Conservation (phyloP, 192 early-diverging fungal species). For the Geranomyces michiganensis region DNA sequence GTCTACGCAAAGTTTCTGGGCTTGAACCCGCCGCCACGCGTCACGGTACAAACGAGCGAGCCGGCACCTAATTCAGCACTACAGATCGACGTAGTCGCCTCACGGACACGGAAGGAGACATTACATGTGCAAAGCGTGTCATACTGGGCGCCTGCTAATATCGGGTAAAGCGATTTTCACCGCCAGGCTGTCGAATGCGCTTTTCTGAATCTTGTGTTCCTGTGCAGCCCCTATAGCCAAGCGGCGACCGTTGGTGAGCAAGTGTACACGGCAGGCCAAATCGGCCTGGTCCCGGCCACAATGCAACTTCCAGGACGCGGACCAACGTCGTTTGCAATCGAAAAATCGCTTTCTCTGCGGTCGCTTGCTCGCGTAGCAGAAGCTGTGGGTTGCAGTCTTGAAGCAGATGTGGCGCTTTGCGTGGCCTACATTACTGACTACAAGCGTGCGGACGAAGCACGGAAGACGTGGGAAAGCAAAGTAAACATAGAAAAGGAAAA, state of each 20-base stretch:
- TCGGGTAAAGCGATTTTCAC: conserved; percentile 52
- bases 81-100: conserved; percentile 69
- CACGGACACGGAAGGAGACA: conserved; percentile 47
- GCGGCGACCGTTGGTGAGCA: conserved; percentile 63
- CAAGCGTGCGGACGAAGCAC: background rate
- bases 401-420: conserved; percentile 47
- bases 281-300: conserved; percentile 69
- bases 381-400: conserved; percentile 33
- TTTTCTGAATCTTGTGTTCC: background rate
- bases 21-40: conserved; percentile 69
- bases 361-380: conserved; percentile 56
- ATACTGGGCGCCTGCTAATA: conserved; percentile 91
- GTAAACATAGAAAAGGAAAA: background rate
- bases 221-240: conserved; percentile 74
- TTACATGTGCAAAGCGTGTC: conserved; percentile 86
- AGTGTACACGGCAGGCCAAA: conserved; percentile 77
- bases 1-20: conserved; percentile 71
- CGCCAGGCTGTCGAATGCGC: too few species aligned
- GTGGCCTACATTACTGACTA: conserved; percentile 58
- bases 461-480: background rate
- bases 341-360: conserved; percentile 50
- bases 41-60: background rate
- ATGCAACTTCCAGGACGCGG: conserved; percentile 57
- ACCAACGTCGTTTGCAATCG: conserved; percentile 3
- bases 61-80: conserved; percentile 46